These are phyloP conservation scores for Leishmania tropica DNA, from an alignment of 208 protist genomes.

Conservation along the genomic window DNA sequence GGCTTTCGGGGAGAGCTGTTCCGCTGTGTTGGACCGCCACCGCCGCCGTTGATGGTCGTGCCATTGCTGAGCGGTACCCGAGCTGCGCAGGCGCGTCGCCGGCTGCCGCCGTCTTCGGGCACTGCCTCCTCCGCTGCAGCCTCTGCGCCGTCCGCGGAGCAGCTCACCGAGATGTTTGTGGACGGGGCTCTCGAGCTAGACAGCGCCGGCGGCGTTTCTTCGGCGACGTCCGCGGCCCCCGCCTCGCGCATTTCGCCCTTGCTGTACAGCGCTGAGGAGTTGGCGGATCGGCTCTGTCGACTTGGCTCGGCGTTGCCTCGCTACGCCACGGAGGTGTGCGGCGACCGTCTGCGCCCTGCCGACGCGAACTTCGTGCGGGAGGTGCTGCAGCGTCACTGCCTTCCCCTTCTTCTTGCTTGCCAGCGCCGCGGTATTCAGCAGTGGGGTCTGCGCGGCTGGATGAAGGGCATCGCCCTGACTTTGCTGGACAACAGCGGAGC, in stretches of 20 bases:
- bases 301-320: conserved; percentile 50
- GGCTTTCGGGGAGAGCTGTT: conserved; percentile 35
- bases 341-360: conserved; percentile 29
- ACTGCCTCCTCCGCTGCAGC: not conserved
- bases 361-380: conserved; percentile 25
- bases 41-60: not conserved
- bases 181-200: conserved; percentile 31
- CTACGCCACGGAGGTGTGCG: conserved; percentile 28
- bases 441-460: conserved; percentile 40
- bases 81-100: not conserved
- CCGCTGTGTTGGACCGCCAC: conserved; percentile 19
- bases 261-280: conserved; percentile 42
- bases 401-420: conserved; percentile 40
- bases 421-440: conserved; percentile 42
- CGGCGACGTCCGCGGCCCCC: not conserved
- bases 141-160: not conserved
- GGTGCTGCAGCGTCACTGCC: conserved; percentile 39
- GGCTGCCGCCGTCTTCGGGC: not conserved
- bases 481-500: conserved; percentile 34
- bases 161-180: conserved; percentile 21
- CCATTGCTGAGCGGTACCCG: not conserved
- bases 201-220: not conserved
- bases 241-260: not conserved
- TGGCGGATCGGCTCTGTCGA: conserved; percentile 66
- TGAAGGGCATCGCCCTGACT: conserved; percentile 26